These are phyloP conservation scores for Lichtheimia ornata DNA, from an alignment of 371 early-diverging fungal species.

Conservation along the genomic window DNA sequence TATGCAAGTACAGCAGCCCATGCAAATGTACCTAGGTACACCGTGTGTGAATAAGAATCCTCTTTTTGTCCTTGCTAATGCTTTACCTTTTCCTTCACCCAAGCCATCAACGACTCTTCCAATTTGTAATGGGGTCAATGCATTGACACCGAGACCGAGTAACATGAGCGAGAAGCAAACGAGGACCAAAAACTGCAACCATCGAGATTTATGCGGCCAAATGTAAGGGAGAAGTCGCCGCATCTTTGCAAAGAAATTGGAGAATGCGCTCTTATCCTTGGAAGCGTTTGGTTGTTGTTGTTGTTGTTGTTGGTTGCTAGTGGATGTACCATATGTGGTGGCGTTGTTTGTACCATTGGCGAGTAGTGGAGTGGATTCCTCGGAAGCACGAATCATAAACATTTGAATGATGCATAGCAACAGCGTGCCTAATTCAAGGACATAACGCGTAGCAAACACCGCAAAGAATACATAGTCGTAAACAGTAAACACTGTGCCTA, in stretches of 20 bases:
- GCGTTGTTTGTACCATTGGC: slow-evolving; percentile 6
- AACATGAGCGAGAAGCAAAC: slow-evolving; percentile 69
- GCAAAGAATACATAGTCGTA: slow-evolving; percentile 31
- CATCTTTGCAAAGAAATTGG: slow-evolving; percentile 57
- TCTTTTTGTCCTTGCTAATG: neutral
- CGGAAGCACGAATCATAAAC: slow-evolving; percentile 18
- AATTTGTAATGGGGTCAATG: slow-evolving; percentile 79
- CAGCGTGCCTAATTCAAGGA: slow-evolving; percentile 20
- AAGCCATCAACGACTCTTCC: slow-evolving; percentile 74
- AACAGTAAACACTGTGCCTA: slow-evolving; percentile 31
- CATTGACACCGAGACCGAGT: slow-evolving; percentile 78
- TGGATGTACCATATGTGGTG: slow-evolving; percentile 18
- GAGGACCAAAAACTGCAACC: slow-evolving; percentile 71
- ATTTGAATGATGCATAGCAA: slow-evolving; percentile 27
- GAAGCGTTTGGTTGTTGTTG: no score
- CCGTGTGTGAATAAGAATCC: neutral
- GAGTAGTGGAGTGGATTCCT: slow-evolving; percentile 12
- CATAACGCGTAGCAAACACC: slow-evolving; percentile 33
- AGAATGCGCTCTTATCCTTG: slow-evolving; percentile 15
- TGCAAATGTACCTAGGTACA: slow-evolving; percentile 25
- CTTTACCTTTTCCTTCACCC: slow-evolving; percentile 33
- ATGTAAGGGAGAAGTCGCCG: slow-evolving; percentile 77
- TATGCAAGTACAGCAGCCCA: slow-evolving; percentile 75
- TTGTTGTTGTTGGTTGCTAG: slow-evolving; percentile 2
- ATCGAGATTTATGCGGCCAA: slow-evolving; percentile 75